Evolutionary conservation across 352 stramenopile species (phyloP).

Genomic region (Globisporangium paddicum): DNA sequence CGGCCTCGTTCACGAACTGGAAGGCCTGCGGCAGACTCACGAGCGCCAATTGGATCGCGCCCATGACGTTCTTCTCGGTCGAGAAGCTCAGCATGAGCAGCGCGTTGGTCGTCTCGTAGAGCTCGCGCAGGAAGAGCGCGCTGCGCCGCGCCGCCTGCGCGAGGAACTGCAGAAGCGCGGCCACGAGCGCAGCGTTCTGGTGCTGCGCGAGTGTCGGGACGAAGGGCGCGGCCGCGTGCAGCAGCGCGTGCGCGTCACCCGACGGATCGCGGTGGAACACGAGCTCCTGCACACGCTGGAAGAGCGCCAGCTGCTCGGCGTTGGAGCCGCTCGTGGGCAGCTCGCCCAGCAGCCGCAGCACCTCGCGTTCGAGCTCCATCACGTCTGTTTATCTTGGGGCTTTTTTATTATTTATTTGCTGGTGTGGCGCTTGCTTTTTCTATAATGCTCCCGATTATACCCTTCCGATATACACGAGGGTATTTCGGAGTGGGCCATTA

Average conservation of each 20-base stretch:
- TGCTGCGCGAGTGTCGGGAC: slow-evolving; percentile 46
- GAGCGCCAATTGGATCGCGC: slow-evolving; percentile 47
- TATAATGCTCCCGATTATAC: no score
- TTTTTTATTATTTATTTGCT: no score
- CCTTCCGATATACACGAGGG: no score
- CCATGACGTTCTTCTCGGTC: slow-evolving; percentile 65
- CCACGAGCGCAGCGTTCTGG: slow-evolving; percentile 56
- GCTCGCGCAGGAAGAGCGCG: slow-evolving; percentile 21
- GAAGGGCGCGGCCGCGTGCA: slow-evolving; percentile 37
- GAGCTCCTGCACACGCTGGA: slow-evolving; percentile 62
- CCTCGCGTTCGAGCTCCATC: slow-evolving; percentile 31
- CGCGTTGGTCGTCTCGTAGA: slow-evolving; percentile 51
- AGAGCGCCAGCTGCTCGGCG: slow-evolving; percentile 50
- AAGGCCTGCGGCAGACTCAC: slow-evolving; percentile 35
- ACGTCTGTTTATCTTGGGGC: no score
- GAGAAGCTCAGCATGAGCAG: slow-evolving; percentile 68
- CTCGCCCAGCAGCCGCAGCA: slow-evolving; percentile 48
- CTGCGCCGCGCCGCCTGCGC: slow-evolving; percentile 21
- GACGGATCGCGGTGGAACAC: slow-evolving; percentile 53
- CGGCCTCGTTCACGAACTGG: slow-evolving; percentile 19
- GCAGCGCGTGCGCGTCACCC: slow-evolving; percentile 26
- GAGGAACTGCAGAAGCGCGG: slow-evolving; percentile 49
- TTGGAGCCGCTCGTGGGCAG: slow-evolving; percentile 34
- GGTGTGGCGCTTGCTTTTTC: slow-evolving; percentile 14
- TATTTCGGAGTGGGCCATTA: no score